A percentile compares a stretch with the other conserved stretches of the same genome.
These are phyloP conservation scores for Leishmania braziliensis DNA, from an alignment of 208 protist species.

Conservation along the genomic window DNA sequence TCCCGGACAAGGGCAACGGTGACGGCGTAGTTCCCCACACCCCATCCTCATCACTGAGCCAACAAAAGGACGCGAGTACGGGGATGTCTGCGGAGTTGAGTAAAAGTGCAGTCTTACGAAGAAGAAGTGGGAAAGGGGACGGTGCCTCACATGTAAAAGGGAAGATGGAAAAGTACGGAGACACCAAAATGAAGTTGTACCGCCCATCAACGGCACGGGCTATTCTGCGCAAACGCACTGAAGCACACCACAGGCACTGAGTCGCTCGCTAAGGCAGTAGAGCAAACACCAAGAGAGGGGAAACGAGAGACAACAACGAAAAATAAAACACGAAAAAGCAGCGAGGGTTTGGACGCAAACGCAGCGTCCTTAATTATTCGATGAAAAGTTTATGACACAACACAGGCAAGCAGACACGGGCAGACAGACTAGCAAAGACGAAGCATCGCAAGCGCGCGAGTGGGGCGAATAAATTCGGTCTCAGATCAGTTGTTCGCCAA, in stretches of 20 bases:
- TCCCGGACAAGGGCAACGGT: background rate
- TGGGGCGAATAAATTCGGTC: background rate
- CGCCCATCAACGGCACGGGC: background rate
- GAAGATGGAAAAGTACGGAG: background rate
- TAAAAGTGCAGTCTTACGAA: background rate
- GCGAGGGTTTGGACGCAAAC: background rate
- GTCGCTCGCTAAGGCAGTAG: background rate
- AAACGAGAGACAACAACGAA: too few species aligned
- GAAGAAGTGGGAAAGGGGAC: background rate
- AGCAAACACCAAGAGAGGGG: background rate
- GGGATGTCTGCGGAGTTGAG: background rate
- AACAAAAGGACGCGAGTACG: background rate
- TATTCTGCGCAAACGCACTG: background rate
- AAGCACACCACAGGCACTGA: background rate
- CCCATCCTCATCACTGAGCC: background rate
- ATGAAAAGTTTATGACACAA: background rate
- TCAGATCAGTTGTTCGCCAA: conserved; percentile 22
- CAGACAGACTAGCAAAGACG: background rate
- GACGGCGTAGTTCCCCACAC: background rate
- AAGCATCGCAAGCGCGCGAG: conserved; percentile 1
- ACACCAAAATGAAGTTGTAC: background rate
- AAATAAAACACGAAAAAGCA: background rate
- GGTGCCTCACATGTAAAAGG: background rate
- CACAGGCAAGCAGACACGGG: background rate
- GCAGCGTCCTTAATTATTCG: background rate